Percentiles rank a stretch among this genome's conserved stretches.
phyloP scores from a whole-genome alignment of 2,329 filamentous ascomycete species.

The Fusarium bactridioides region DNA sequence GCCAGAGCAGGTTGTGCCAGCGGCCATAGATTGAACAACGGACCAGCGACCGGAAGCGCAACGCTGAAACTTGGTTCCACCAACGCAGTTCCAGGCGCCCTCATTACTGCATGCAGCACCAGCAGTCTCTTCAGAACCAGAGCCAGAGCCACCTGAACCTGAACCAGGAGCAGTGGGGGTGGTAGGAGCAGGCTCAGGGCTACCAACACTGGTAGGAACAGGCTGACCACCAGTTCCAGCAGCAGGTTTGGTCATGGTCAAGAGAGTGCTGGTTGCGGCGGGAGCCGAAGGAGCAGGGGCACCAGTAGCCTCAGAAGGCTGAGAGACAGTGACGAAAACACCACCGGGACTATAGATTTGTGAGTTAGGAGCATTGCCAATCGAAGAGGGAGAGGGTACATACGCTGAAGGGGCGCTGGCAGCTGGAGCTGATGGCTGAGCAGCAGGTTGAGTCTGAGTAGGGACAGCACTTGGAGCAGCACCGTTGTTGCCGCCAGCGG shows the following conservation, averaged over 20 bases:
- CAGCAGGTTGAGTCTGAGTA: conserved; percentile 32
- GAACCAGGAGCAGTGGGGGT: conserved; percentile 28
- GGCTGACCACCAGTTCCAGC: conserved; percentile 18
- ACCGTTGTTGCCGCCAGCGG: conserved; percentile 6
- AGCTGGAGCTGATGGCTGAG: conserved; percentile 31
- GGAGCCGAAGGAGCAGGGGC: conserved; percentile 34
- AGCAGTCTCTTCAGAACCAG: conserved; percentile 44
- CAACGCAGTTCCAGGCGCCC: conserved; percentile 67
- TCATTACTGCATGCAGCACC: conserved; percentile 59
- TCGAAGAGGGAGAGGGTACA: conserved; percentile 25
- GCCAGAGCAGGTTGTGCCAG: conserved; percentile 60
- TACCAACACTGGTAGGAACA: conserved; percentile 16
- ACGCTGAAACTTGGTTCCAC: conserved; percentile 65
- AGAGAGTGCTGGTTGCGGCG: conserved; percentile 31
- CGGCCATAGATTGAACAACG: conserved; percentile 55
- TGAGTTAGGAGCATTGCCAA: conserved; percentile 16
- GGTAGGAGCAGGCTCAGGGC: conserved; percentile 18
- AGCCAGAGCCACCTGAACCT: conserved; percentile 36
- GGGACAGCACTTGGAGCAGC: conserved; percentile 23
- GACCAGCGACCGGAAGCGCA: conserved; percentile 69
- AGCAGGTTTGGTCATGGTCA: conserved; percentile 37
- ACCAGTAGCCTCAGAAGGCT: conserved; percentile 34
- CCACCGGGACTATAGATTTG: conserved; percentile 50
- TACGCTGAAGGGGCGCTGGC: conserved; percentile 39
- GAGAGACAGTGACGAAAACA: conserved; percentile 51